Conservation (phyloP, 2,329 filamentous ascomycete genomes). For the Claviceps monticola region DNA sequence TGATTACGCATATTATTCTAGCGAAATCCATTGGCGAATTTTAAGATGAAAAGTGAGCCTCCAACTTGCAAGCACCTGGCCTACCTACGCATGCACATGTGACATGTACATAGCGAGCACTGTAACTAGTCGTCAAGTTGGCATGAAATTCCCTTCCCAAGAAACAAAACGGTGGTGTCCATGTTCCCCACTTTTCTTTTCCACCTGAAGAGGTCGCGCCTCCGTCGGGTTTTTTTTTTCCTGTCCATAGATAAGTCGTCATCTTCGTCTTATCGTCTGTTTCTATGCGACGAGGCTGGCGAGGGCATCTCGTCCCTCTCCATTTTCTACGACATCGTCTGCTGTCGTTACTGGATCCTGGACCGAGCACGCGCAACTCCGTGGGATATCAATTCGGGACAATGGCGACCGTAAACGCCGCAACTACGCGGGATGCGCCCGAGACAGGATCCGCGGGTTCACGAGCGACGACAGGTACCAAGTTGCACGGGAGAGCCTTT, state of each 20-base stretch:
- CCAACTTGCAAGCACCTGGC: background rate
- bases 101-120: background rate
- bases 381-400: conserved; percentile 14
- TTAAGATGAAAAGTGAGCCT: too few relatives aligned
- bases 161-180: background rate
- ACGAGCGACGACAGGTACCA: conserved; percentile 31
- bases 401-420: conserved; percentile 16
- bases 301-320: background rate
- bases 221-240: background rate
- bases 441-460: conserved; percentile 2
- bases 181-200: background rate
- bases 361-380: background rate
- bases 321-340: background rate
- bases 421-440: conserved; percentile 8
- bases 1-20: conserved; percentile 1
- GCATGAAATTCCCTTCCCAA: too few relatives aligned
- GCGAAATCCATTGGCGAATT: background rate
- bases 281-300: conserved; percentile 3
- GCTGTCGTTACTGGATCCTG: background rate
- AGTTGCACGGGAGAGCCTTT: conserved; percentile 74
- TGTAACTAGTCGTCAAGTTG: too few relatives aligned
- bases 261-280: background rate
- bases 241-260: background rate
- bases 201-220: background rate
- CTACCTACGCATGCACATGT: too few relatives aligned